Percentiles rank a stretch among this genome's conserved stretches.
These are phyloP conservation scores for Kodamaea leandrae DNA, from an alignment of 805 yeast genomes.

Conservation along the genomic window DNA sequence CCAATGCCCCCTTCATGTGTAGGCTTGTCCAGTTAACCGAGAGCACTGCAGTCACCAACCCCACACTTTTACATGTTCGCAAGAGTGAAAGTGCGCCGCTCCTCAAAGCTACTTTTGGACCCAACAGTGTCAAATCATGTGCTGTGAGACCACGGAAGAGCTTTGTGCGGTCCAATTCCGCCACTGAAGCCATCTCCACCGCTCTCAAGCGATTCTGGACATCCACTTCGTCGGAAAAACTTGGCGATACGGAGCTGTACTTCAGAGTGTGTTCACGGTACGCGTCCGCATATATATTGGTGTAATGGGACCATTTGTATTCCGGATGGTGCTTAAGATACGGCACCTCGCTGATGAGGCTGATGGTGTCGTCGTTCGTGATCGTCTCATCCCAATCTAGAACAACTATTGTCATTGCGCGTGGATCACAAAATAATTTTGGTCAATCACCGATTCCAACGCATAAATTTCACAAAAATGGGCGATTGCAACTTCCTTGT, in stretches of 20 bases:
- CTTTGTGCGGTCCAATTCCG: conserved; percentile 34
- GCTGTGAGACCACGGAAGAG: conserved; percentile 43
- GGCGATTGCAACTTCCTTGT: background rate
- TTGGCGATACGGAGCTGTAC: conserved; percentile 16
- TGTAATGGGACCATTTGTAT: conserved; percentile 31
- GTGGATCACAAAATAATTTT: background rate
- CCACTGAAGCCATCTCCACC: conserved; percentile 50
- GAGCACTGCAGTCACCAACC: conserved; percentile 42
- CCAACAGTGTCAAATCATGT: conserved; percentile 32
- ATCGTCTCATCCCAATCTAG: conserved; percentile 68
- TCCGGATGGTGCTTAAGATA: conserved; percentile 18
- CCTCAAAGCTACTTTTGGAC: conserved; percentile 34
- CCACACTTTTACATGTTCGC: conserved; percentile 13
- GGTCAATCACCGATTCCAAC: background rate
- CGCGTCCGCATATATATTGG: conserved; percentile 39
- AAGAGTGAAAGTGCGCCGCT: conserved; percentile 40
- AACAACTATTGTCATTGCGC: conserved; percentile 6
- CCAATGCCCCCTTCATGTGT: conserved; percentile 39
- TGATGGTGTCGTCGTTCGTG: conserved; percentile 54
- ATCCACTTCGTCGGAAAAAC: conserved; percentile 28
- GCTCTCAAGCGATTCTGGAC: conserved; percentile 45
- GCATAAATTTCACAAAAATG: background rate
- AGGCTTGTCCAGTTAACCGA: conserved; percentile 64
- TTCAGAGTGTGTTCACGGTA: conserved; percentile 27
- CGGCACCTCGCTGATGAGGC: conserved; percentile 48